Conservation (phyloP, 2,329 filamentous ascomycete species). For the Arthroderma sp. region DNA sequence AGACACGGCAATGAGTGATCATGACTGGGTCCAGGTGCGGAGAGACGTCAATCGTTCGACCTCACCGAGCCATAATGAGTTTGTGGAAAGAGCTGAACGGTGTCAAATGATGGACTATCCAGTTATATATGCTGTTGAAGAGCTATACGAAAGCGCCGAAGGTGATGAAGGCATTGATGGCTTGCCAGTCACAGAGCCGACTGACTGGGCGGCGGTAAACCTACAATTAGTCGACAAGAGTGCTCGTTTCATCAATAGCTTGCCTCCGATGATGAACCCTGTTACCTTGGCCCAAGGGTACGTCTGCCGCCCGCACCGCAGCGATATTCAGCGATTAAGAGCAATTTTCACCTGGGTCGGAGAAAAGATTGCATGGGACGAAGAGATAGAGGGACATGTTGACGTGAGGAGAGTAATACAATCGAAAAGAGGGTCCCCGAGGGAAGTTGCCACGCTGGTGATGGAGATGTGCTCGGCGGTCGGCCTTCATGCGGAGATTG, state of each 20-base stretch:
- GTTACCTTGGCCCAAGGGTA: constrained; percentile 77
- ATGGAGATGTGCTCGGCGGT: constrained; percentile 88
- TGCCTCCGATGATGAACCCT: constrained; percentile 71
- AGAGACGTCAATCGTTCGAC: constrained; percentile 93
- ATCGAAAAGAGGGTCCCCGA: constrained; percentile 66
- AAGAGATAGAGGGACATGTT: constrained; percentile 65
- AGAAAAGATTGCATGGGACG: constrained; percentile 92
- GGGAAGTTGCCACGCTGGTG: constrained; percentile 80
- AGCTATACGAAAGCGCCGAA: constrained; percentile 69
- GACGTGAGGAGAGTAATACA: constrained; percentile 77
- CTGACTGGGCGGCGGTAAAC: constrained; percentile 68
- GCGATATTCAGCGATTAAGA: constrained; percentile 79
- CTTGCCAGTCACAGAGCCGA: constrained; percentile 64
- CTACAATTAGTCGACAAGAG: constrained; percentile 89
- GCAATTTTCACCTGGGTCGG: constrained; percentile 96
- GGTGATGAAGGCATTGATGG: constrained; percentile 85
- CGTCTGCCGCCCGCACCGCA: constrained; percentile 85
- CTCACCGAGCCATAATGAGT: constrained; percentile 78
- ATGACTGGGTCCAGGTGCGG: constrained; percentile 93
- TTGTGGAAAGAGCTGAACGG: constrained; percentile 68
- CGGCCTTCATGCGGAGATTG: constrained; percentile 72
- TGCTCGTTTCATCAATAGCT: constrained; percentile 71
- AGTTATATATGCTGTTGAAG: constrained; percentile 77
- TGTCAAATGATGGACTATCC: constrained; percentile 92
- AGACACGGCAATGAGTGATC: constrained; percentile 55